Evolutionary conservation across 768 basidiomycete genomes (phyloP).

Genomic region (Hericium coralloides): DNA sequence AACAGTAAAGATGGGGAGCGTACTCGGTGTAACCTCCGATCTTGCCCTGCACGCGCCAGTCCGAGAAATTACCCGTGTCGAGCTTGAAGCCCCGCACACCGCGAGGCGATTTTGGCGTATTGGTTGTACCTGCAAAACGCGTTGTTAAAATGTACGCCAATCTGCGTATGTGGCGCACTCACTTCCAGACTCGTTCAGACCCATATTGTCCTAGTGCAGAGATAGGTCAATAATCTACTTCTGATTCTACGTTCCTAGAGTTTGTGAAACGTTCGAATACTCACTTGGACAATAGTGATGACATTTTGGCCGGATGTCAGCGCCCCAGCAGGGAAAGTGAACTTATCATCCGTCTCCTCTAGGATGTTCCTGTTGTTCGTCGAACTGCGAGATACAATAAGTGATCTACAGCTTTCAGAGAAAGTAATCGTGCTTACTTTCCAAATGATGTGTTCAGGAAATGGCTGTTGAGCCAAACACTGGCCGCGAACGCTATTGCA

Average conservation of each 20-base stretch:
- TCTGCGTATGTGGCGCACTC: conserved; percentile 27
- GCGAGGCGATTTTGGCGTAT: conserved; percentile 56
- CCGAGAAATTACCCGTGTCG: conserved; percentile 38
- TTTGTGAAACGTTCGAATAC: conserved; percentile 1
- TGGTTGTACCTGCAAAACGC: conserved; percentile 26
- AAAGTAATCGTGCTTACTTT: conserved; percentile 38
- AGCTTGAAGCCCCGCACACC: conserved; percentile 73
- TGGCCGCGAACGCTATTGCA: conserved; percentile 63
- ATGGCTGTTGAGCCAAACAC: conserved; percentile 68
- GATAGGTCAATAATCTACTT: not conserved
- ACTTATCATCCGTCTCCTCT: conserved; percentile 62
- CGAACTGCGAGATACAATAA: conserved; percentile 33
- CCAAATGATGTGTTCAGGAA: conserved; percentile 69
- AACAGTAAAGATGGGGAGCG: not conserved
- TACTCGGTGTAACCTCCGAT: conserved; percentile 33
- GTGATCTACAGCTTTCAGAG: not conserved
- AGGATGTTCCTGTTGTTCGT: conserved; percentile 53
- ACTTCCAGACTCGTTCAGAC: conserved; percentile 48
- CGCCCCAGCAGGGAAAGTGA: conserved; percentile 49
- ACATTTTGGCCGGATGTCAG: conserved; percentile 50
- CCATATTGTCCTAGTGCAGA: conserved; percentile 64
- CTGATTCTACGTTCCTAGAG: not conserved
- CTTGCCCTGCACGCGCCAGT: conserved; percentile 39
- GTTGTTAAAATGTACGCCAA: conserved; percentile 7
- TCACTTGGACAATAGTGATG: conserved; percentile 66